phyloP scores from a whole-genome alignment of 345 rosid genomes.

The Dimocarpus longan region DNA sequence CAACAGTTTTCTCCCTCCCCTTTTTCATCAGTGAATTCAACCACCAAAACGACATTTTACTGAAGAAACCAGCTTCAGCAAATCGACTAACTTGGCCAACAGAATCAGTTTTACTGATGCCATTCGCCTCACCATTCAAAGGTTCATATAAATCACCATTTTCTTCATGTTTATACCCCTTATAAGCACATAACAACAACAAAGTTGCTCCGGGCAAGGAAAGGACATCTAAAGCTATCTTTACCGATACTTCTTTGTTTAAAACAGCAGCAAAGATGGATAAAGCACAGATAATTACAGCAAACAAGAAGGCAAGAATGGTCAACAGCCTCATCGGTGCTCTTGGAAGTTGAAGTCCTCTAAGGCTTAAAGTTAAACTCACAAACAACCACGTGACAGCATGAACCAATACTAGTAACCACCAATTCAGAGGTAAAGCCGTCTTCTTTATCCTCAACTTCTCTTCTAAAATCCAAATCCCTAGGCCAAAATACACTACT shows the following conservation, averaged over 20 bases:
- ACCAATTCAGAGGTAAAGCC: conserved; percentile 48
- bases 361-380: conserved; percentile 49
- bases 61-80: conserved; percentile 66
- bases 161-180: conserved; percentile 34
- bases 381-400: conserved; percentile 70
- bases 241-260: conserved; percentile 24
- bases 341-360: conserved; percentile 37
- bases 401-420: conserved; percentile 57
- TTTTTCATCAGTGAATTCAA: conserved; percentile 68
- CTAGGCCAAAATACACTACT: conserved; percentile 51
- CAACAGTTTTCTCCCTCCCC: conserved; percentile 71
- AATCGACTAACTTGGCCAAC: conserved; percentile 42
- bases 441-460: conserved; percentile 37
- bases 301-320: conserved; percentile 53
- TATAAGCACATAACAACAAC: conserved; percentile 55
- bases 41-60: conserved; percentile 88
- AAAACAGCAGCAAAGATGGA: conserved; percentile 45
- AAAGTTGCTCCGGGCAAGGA: conserved; percentile 64
- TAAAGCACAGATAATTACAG: conserved; percentile 42
- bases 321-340: conserved; percentile 48
- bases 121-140: conserved; percentile 45
- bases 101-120: conserved; percentile 30
- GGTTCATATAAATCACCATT: conserved; percentile 52
- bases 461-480: conserved; percentile 64
- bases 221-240: conserved; percentile 48